Base-by-base conservation (phyloP, 768 basidiomycete species). In the Macrocybe gigantea region DNA sequence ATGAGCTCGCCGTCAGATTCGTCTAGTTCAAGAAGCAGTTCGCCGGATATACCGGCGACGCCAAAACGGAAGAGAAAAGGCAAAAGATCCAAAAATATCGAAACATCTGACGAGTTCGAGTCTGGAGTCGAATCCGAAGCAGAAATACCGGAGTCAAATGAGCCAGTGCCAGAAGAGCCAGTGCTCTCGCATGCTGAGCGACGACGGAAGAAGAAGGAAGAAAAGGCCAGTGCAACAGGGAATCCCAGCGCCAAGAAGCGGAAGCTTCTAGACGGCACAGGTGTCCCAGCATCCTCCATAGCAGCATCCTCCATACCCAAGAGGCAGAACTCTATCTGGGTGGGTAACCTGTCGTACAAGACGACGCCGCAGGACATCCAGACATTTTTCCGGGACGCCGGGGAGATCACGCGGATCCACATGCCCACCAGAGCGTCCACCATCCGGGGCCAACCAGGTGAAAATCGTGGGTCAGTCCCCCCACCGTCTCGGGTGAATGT, bases 291-390 rank as follows among this genome's bases (percentile, higher is more conserved):
- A 41, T 60, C 62, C 10, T 22, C 22, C 4, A 4, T 22, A 22
- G 22, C 22, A 22, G 22, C 22, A 4, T 1, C 22, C 2, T 22
- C 22, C 4, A 22, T 22, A 22, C 22, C 22, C 4, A 83, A 82
- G 63, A 80, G 86, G 22, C 81, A 89, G 64, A 83, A 94, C 62
- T 94, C 91, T 5, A 75, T 97, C 41, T 98, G 95, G 95, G 88
- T 97, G 31, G 95, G 95, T 37, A 98, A 98, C 66, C 61, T 98
- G 63, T 77, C 88, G 5, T 98, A 87, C 75, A 88, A 86, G 66
- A 97, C 95, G 44, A 88, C 85, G 0, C 70, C 75, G 48, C 80
- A 86, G 8, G 70, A 83, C n/a, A 67, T 98, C 32, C 75, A 72
- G 37, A 58, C 55, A 31, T 92, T 91, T 65, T 91, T 92, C 61